phyloP scores from a whole-genome alignment of 2,329 filamentous ascomycete genomes.

The Alternaria novae-zelandiae region DNA sequence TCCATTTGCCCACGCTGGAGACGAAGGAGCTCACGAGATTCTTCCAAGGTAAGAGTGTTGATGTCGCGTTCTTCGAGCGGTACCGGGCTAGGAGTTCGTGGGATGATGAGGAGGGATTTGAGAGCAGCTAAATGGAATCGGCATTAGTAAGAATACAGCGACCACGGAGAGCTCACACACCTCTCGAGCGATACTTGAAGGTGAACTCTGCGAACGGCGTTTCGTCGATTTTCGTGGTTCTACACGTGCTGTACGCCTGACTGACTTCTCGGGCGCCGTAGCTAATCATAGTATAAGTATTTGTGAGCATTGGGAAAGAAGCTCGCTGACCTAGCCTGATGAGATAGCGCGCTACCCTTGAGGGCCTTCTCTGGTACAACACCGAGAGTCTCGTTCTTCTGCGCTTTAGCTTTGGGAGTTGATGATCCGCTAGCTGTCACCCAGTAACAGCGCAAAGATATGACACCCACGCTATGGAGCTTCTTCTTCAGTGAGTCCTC shows the following conservation, averaged over 20 bases:
- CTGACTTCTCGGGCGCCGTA: not conserved
- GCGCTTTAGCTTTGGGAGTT: too few relatives aligned
- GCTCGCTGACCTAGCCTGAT: constrained; percentile 12
- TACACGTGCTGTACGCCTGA: not conserved
- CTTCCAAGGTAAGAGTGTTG: constrained; percentile 16
- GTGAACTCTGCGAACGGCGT: constrained; percentile 20
- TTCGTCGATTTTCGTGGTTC: not conserved
- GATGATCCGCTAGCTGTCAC: not conserved
- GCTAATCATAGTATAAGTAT: not conserved
- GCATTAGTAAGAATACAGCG: too few relatives aligned
- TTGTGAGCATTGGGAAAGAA: not conserved
- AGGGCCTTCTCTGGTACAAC: constrained; percentile 29
- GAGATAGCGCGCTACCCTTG: constrained; percentile 23
- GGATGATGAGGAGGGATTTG: constrained; percentile 42
- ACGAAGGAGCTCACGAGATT: constrained; percentile 24
- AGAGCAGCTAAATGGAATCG: constrained; percentile 24
- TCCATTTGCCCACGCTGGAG: constrained; percentile 14
- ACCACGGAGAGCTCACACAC: not conserved
- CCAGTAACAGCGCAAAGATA: constrained; percentile 15
- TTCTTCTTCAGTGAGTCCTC: constrained; percentile 3
- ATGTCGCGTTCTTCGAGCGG: constrained; percentile 23
- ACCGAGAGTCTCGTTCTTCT: not conserved
- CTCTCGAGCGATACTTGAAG: constrained; percentile 30
- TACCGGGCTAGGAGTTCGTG: constrained; percentile 32
- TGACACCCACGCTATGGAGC: constrained; percentile 20